Base-by-base conservation (phyloP, 129 eudicot species). In the Erigeron canadensis region DNA sequence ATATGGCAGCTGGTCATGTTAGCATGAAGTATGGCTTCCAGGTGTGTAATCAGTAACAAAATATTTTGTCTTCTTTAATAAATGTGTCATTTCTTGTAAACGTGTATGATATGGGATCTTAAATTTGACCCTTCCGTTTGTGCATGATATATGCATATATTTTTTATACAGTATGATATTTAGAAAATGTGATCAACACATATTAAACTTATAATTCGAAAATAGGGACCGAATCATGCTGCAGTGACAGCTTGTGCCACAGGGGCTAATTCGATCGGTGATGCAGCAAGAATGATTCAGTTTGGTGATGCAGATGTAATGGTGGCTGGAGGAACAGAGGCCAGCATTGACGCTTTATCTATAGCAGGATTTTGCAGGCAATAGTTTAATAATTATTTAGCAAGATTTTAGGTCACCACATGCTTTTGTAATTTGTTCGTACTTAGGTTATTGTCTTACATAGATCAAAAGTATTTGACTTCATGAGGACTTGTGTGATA, bases 211-310 rank as follows among this genome's bases (percentile, higher is more conserved):
- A 1, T 28, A 77, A 83, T 73, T 86, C 81, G 79, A 83, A 70
- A 85, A 75, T 84, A 93, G 99, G 99, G 99, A 67, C 99, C 99
- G 67, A 95, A 95, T 83, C 99, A 90, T 95, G 97, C 99, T 86
- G 97, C 97, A 83, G 97, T 90, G 81, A 95, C 99, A 61, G 99
- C 99, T 67, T 95, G 99, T 83, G 99, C 97, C 59, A 95, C 97
- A 10, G 99, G 99, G 68, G 97, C 97, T 42, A 92, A 95, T 73
- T 90, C 93, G 38, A 88, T 95, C 8, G 99, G 99, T 23, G 99
- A 95, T 77, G 97, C 99, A 38, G 87, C 97, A 51, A 87, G 99
- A 76, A 95, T 95, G 99, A 90, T 95, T 74, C 94, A 80, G 53
- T 90, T 84, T 80, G 99, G 99, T 41, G 99, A 95, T 83, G 97